Evolutionary conservation across 306 rosid genomes (phyloP).

Genomic region (Quercus variabilis): DNA sequence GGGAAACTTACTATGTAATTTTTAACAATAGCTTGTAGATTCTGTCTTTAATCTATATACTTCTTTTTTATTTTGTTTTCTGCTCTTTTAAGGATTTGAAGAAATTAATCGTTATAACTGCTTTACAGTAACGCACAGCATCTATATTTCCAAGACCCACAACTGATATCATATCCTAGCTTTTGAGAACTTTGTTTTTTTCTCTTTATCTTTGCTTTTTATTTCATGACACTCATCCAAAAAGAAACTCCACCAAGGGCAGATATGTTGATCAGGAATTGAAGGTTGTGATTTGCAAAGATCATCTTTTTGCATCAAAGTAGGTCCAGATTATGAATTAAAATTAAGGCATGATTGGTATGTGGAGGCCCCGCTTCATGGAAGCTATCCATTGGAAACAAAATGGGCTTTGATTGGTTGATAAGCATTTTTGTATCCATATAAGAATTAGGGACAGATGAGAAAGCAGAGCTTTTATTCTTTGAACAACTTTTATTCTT

Average conservation of each 20-base stretch:
- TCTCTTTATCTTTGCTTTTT: constrained; percentile 13
- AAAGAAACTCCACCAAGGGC: constrained; percentile 33
- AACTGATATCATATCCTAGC: constrained; percentile 34
- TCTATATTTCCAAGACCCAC: constrained; percentile 26
- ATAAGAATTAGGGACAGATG: constrained; percentile 32
- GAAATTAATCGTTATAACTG: constrained; percentile 21
- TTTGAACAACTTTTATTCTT: not conserved
- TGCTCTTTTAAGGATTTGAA: constrained; percentile 30
- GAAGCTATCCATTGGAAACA: constrained; percentile 38
- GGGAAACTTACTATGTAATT: constrained; percentile 25
- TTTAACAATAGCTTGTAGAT: constrained; percentile 42
- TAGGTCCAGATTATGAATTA: constrained; percentile 61
- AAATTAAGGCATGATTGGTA: constrained; percentile 42
- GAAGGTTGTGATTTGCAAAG: constrained; percentile 42
- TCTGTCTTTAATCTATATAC: constrained; percentile 28
- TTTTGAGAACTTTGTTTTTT: constrained; percentile 34
- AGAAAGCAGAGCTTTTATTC: constrained; percentile 34
- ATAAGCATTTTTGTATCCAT: constrained; percentile 50
- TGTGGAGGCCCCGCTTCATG: constrained; percentile 39
- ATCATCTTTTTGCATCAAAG: constrained; percentile 30
- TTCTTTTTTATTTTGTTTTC: constrained; percentile 20
- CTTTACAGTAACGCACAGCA: constrained; percentile 25
- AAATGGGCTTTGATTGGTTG: constrained; percentile 39
- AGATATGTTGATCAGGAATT: constrained; percentile 30
- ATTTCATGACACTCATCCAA: constrained; percentile 21